These are phyloP conservation scores for Polygonum maritimum DNA, from an alignment of 148 eudicot species.

Conservation along the genomic window DNA sequence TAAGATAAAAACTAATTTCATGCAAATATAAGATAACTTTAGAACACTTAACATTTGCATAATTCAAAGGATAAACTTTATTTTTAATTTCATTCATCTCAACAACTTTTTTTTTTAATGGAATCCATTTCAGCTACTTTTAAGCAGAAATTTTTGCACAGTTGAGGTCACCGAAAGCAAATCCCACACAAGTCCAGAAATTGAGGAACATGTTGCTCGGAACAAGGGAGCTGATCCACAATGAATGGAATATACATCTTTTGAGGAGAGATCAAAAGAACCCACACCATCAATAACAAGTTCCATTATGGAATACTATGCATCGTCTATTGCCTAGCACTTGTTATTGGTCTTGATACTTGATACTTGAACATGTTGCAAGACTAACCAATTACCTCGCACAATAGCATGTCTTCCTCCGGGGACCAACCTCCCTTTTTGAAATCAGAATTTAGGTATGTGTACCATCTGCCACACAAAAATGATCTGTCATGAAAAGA, in stretches of 20 bases:
- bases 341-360: neutral
- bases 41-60: neutral
- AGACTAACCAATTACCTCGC: slow-evolving; percentile 52
- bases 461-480: slow-evolving; percentile 65
- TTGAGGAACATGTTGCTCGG: slow-evolving; percentile 1
- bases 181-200: neutral
- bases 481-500: neutral
- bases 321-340: neutral
- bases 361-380: neutral
- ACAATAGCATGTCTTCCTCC: slow-evolving; percentile 89
- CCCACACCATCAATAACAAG: neutral
- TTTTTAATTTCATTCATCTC: neutral
- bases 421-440: slow-evolving; percentile 98
- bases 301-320: neutral
- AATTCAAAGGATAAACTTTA: neutral
- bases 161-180: neutral
- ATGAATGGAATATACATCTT: neutral
- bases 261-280: neutral
- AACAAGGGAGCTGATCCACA: slow-evolving; percentile 1
- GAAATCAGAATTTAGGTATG: slow-evolving; percentile 92
- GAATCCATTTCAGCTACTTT: neutral
- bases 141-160: neutral
- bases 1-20: neutral
- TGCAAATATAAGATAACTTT: neutral
- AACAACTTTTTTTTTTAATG: slow-evolving; percentile 1